Conservation (phyloP, 495 filamentous ascomycete species). For the Aspergillus biplanus region DNA sequence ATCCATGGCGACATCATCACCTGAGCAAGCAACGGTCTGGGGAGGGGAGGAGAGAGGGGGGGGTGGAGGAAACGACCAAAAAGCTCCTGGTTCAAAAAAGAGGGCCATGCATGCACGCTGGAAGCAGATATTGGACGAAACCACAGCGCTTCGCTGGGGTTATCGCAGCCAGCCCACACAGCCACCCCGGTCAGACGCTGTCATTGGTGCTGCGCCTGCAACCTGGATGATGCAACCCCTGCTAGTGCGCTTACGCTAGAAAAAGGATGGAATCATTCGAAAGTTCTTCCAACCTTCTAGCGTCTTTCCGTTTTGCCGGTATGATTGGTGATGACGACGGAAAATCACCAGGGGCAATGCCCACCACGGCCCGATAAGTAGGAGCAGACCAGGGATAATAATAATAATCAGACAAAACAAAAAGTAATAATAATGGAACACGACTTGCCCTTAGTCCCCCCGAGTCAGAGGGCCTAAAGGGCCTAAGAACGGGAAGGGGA, state of each 20-base stretch:
- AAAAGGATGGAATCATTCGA: slow-evolving; percentile 25
- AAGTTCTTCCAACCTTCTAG: slow-evolving; percentile 31
- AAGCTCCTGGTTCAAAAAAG: slow-evolving; percentile 11
- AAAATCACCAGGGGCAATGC: slow-evolving; percentile 11
- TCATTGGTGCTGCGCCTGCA: slow-evolving; percentile 19
- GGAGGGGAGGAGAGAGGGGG: neutral
- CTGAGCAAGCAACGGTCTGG: slow-evolving; percentile 23
- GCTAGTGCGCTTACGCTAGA: slow-evolving; percentile 30
- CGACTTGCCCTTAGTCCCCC: neutral
- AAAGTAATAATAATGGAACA: no score
- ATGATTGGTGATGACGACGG: slow-evolving; percentile 18
- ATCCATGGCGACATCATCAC: slow-evolving; percentile 30
- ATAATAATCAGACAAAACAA: no score
- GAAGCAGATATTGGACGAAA: slow-evolving; percentile 22
- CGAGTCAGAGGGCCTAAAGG: neutral
- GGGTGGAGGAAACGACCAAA: slow-evolving; percentile 6
- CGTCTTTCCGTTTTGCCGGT: slow-evolving; percentile 3
- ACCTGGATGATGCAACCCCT: slow-evolving; percentile 19
- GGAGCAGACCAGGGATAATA: no score
- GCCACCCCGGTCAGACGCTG: slow-evolving; percentile 18
- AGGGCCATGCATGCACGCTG: slow-evolving; percentile 21
- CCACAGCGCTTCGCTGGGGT: neutral
- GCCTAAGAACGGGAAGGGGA: slow-evolving; percentile 1
- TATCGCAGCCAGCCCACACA: slow-evolving; percentile 20
- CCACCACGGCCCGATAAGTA: slow-evolving; percentile 19